Evolutionary conservation across 768 basidiomycete species (phyloP).

Genomic region (Tulasnella sp.): DNA sequence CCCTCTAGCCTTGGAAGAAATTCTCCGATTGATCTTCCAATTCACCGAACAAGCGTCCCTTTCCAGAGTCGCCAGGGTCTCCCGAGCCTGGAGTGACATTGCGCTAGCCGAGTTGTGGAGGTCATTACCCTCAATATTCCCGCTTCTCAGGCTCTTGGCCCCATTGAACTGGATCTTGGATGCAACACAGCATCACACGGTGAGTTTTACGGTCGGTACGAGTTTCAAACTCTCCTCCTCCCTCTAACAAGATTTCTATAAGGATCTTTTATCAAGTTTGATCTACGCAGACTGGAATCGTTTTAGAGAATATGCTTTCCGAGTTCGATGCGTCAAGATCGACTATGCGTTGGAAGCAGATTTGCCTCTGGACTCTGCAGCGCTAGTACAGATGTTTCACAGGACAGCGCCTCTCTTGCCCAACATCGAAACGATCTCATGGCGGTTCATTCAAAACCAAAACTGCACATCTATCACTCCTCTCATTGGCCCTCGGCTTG

Average conservation of each 20-base stretch:
- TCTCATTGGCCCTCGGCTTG: neutral
- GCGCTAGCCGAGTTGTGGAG: conserved; percentile 4
- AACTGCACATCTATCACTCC: neutral
- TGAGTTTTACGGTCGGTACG: no score
- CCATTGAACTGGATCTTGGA: neutral
- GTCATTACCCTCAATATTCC: neutral
- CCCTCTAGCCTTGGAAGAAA: neutral
- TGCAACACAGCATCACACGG: neutral
- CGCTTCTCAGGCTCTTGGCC: neutral
- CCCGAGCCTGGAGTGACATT: neutral
- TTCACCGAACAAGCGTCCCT: neutral
- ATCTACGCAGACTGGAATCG: neutral
- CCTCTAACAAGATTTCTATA: no score
- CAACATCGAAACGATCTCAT: neutral
- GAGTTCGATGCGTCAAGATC: neutral
- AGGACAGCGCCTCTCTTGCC: neutral
- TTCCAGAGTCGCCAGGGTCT: neutral
- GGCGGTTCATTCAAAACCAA: neutral
- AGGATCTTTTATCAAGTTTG: neutral
- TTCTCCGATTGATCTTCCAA: neutral
- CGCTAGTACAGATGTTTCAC: neutral
- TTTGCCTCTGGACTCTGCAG: neutral
- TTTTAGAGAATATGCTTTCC: neutral
- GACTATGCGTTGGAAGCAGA: neutral
- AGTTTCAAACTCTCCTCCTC: no score